phyloP scores from a whole-genome alignment of 2,329 filamentous ascomycete genomes.

The Mollisiaceae sp. region DNA sequence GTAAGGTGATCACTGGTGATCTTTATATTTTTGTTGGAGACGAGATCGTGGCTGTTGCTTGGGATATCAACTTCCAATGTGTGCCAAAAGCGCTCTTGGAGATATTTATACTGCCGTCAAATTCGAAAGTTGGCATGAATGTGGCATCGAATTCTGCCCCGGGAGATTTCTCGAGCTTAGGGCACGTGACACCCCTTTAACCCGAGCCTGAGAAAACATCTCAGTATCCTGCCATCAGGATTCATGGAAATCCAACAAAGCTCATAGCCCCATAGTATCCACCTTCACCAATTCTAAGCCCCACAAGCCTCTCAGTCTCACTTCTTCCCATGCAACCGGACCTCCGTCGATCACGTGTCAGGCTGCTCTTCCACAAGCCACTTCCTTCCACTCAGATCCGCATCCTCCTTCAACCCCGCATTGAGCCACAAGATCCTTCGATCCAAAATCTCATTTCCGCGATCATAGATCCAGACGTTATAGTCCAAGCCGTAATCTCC shows the following conservation, averaged over 20 bases:
- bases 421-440: background rate
- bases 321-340: background rate
- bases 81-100: slow-evolving; percentile 46
- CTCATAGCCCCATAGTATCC: background rate
- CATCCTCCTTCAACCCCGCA: background rate
- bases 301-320: too few relatives aligned
- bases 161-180: too few relatives aligned
- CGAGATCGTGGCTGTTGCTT: slow-evolving; percentile 44
- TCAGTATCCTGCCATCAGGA: background rate
- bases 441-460: background rate
- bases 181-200: background rate
- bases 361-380: background rate
- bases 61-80: slow-evolving; percentile 46
- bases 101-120: slow-evolving; percentile 55
- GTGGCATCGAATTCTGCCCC: too few relatives aligned
- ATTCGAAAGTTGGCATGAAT: too few relatives aligned
- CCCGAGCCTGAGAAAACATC: background rate
- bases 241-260: background rate
- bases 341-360: background rate
- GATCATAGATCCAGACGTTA: background rate
- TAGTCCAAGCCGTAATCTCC: background rate
- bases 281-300: background rate
- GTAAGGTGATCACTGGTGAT: slow-evolving; percentile 43
- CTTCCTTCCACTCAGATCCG: background rate
- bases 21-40: slow-evolving; percentile 45